These are phyloP conservation scores for Acanthamoeba comandoni DNA, from an alignment of 208 protist species.

Conservation along the genomic window DNA sequence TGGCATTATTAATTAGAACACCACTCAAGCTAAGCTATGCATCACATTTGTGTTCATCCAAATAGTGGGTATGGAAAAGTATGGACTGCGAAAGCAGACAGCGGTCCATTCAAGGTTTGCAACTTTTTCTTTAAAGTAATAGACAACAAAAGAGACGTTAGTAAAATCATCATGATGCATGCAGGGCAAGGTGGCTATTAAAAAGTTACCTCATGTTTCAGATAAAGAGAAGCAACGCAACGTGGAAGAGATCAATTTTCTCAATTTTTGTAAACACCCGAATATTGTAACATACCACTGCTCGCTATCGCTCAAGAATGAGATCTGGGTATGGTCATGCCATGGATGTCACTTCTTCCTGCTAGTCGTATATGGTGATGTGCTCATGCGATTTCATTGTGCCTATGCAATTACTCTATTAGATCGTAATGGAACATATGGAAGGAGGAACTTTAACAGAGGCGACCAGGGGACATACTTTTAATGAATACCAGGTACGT, in stretches of 20 bases:
- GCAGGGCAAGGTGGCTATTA: conserved; percentile 69
- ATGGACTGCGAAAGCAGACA: conserved; percentile 26
- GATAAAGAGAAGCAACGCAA: conserved; percentile 62
- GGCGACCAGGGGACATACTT: conserved; percentile 38
- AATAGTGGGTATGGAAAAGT: conserved; percentile 62
- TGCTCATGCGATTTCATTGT: too few species aligned
- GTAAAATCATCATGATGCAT: background rate
- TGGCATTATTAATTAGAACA: background rate
- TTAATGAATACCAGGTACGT: conserved; percentile 26
- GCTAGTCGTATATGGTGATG: background rate
- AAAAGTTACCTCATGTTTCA: conserved; percentile 1
- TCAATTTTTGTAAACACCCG: conserved; percentile 58
- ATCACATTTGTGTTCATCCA: background rate
- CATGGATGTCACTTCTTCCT: background rate
- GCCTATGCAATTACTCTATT: too few species aligned
- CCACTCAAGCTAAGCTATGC: background rate
- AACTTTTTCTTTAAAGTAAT: background rate
- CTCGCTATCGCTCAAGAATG: conserved; percentile 38
- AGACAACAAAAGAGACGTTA: background rate
- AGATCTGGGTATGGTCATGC: background rate
- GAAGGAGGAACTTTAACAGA: conserved; percentile 62
- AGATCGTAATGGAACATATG: conserved; percentile 70
- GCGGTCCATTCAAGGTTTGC: conserved; percentile 1
- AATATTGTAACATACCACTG: conserved; percentile 62
- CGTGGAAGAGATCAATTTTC: conserved; percentile 44